Base-by-base conservation (phyloP, 768 basidiomycete species). In the Pisolithus marmoratus region DNA sequence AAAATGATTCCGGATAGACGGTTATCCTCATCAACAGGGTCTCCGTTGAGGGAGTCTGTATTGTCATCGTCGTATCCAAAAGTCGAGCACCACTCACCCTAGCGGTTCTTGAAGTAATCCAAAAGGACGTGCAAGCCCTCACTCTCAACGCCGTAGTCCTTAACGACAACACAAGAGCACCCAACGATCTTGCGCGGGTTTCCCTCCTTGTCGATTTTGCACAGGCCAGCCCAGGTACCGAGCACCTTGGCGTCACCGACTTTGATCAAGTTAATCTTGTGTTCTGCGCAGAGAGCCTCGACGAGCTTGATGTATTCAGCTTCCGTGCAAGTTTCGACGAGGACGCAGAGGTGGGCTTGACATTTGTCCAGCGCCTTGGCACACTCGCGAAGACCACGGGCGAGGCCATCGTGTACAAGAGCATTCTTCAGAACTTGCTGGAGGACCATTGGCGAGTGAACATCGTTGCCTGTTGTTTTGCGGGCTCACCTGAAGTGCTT, bases 261-360 rank as follows among this genome's bases (percentile, higher is more conserved):
- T 77, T 97, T 98, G 90, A 99, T 97, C 58, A 99, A 77, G 80
- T 94, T 92, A 78, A 98, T 97, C 75, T 94, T 96, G 85, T 98
- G 94, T 78, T 96, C 94, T 57, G 92, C 89, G 71, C 95, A 98
- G 68, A 99, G 92, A 47, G 95, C 95, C 77, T 97, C 94, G 61
- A 99, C 96, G 78, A 99, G 91, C 80, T 97, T 98, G 84, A 96
- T 90, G 82, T 99, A 99, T 76, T 97, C 95, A 60, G 94, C 90
- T 77, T 98, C 95, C 49, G 90, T 94, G 81, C 94, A 96, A 53
- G 94, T 93, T 84, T 99, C 95, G 69, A 97, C n/a, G n/a, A n/a
- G n/a, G n/a, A n/a, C n/a, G n/a, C n/a, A n/a, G n/a, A n/a, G n/a
- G n/a, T n/a, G n/a, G 51, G 95, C 95, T 80, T 94, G 91, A 64